Base-by-base conservation (phyloP, 73 alveolate genomes). In the Paramecium sonneborni region DNA sequence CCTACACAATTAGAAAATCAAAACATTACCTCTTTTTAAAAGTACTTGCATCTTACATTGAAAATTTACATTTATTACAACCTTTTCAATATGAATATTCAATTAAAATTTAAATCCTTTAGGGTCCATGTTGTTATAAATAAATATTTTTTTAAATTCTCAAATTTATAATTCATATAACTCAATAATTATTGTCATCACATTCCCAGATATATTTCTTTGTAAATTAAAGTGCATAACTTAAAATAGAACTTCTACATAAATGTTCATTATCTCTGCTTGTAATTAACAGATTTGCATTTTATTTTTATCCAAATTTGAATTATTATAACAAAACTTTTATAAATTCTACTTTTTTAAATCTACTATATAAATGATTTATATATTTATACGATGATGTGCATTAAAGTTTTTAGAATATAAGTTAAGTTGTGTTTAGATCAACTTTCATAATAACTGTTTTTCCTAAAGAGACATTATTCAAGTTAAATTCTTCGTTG, bases 1-100 rank as follows among this genome's bases (percentile, higher is more conserved):
- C 86, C 86, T 72, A 28, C 7, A 26, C 12, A 3, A 34, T 38
- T 1, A 21, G 5, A 35, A 32, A 18, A 35, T 5, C 15, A 15
- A 5, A 35, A 37, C 24, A 12, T 26, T 72, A 72, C 86, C 86
- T 72, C 86, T 72, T 72, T 72, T 72, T 9, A 72, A 35, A 28
- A 15, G 58, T 20, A 72, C 26, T 20, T 72, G 26, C 86, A 72
- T 72, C 37, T 72, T 72, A 20, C 67, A 72, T 72, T 72, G 57
- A 38, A 72, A 72, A 72, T 72, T 72, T 9, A 72, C 57, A 72
- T 32, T 38, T 0, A 72, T 35, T 6, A 11, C 57, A 6, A 70
- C 37, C 34, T 32, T 70, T 8, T 30, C 57, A 30, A 32, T 70
- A 6, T 70, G 18, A 24, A 58, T 21, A 15, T 58, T 21, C 15